Percentiles rank a stretch among this genome's conserved stretches.
phyloP scores from a whole-genome alignment of 345 rosid species.

The Reutealis trisperma region DNA sequence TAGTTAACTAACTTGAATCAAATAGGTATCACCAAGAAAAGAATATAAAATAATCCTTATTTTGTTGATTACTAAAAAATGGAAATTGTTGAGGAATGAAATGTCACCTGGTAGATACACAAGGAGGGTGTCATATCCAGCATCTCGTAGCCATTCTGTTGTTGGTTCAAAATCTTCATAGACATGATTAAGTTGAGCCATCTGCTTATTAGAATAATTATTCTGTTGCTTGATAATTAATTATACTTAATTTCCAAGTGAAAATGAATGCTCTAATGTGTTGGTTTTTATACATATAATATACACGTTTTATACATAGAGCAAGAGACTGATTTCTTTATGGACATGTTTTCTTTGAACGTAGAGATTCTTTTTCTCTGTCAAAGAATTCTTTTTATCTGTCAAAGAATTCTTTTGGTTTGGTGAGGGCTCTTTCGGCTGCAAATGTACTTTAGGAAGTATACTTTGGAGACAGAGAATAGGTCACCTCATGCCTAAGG shows the following conservation, averaged over 20 bases:
- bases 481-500: not conserved
- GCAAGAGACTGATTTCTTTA: not conserved
- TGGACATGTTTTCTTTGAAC: not conserved
- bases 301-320: not conserved
- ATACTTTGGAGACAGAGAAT: not conserved
- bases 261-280: not conserved
- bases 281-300: not conserved
- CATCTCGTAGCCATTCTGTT: conserved; percentile 32
- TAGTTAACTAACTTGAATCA: no score
- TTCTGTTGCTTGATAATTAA: not conserved
- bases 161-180: conserved; percentile 41
- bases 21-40: no score
- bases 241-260: not conserved
- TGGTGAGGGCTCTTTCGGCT: not conserved
- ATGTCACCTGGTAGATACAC: conserved; percentile 36
- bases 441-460: not conserved
- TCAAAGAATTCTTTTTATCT: not conserved
- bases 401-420: not conserved
- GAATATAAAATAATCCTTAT: no score
- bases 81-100: not conserved
- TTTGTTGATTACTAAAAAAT: not conserved
- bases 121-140: conserved; percentile 31
- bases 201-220: not conserved
- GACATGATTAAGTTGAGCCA: conserved; percentile 8
- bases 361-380: not conserved